Conservation (phyloP, 2,329 filamentous ascomycete genomes). For the Fusarium piperis region DNA sequence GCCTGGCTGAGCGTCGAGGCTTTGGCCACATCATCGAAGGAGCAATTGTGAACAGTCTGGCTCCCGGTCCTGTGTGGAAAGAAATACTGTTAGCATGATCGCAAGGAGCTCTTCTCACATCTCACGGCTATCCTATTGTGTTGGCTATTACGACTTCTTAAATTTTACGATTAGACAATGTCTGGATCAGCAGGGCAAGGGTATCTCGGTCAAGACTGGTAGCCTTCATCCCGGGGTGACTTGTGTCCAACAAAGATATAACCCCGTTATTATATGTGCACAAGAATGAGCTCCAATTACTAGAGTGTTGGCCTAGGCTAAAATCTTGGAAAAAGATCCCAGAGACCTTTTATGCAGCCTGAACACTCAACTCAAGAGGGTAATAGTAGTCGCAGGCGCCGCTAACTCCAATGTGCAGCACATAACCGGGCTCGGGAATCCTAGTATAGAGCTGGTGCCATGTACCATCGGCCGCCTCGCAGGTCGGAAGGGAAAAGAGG, state of each 20-base stretch:
- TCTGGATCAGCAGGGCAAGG: too few relatives aligned
- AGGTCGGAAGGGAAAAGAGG: neutral
- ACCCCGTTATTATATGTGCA: neutral
- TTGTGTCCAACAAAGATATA: neutral
- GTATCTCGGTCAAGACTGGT: too few relatives aligned
- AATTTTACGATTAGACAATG: too few relatives aligned
- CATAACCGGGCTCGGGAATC: neutral
- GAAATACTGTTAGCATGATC: neutral
- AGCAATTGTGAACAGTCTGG: neutral
- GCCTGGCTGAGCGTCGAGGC: constrained; percentile 18
- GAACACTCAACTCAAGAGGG: neutral
- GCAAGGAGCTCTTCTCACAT: neutral
- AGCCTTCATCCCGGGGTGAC: neutral
- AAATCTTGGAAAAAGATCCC: neutral
- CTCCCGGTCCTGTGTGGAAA: neutral
- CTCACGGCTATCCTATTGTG: neutral
- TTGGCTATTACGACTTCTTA: too few relatives aligned
- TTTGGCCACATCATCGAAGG: neutral
- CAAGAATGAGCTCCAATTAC: neutral
- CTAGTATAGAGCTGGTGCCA: neutral
- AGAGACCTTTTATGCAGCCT: neutral
- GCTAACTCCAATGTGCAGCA: neutral
- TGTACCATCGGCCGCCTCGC: neutral
- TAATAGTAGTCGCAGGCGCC: neutral
- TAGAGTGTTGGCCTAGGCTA: too few relatives aligned